Base-by-base conservation (phyloP, 768 basidiomycete genomes). In the Tylopilus plumbeoviolaceoides region DNA sequence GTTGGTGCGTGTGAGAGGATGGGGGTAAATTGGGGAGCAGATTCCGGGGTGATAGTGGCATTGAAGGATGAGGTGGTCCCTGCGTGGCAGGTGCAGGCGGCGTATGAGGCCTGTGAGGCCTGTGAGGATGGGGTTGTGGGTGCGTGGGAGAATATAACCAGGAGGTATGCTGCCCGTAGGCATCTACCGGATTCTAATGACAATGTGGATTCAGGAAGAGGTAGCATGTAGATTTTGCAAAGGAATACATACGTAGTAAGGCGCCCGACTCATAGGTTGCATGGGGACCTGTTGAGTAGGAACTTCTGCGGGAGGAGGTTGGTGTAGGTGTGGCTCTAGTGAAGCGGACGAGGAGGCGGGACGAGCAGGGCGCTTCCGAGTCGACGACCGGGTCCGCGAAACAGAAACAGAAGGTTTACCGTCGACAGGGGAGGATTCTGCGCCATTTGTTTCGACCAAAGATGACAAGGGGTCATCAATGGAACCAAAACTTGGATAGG, bases 31-130 rank as follows among this genome's bases (percentile, higher is more conserved):
- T 71, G 65, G 10, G 84, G 79, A 31, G 74, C 30, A 75, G 78
- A 61, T 78, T 82, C 56, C 85, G 81, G 33, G 88, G 87, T 15
- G 87, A 89, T 75, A 89, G 80, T 5, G 85, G 76, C 69, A 84
- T 79, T 47, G 70, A 70, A 28, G 72, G 56, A 59, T 81, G 77
- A 44, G 75, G 76, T 25, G 75, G 76, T 28, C 71, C 63, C 45
- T 72, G 74, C 51, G 72, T 63, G n/a, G 68, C 61, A 18, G 66
- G 63, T 1, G 72, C 67, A 28, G 67, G 63, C 25, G 67, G 63
- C 25, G 65, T 70, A 23, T 71, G 56, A 62, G 77, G 73, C 7
- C n/a, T n/a, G 78, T 77, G 28, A 76, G 75, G 17, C 74, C n/a
- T n/a, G n/a, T n/a, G 73, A 58, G 76, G 80, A 18, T 79, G 83